Evolutionary conservation across 164 flowering plant genomes (phyloP), one percentile per base, ranked within the genome.

Genomic region (Stephania yunnanensis): DNA sequence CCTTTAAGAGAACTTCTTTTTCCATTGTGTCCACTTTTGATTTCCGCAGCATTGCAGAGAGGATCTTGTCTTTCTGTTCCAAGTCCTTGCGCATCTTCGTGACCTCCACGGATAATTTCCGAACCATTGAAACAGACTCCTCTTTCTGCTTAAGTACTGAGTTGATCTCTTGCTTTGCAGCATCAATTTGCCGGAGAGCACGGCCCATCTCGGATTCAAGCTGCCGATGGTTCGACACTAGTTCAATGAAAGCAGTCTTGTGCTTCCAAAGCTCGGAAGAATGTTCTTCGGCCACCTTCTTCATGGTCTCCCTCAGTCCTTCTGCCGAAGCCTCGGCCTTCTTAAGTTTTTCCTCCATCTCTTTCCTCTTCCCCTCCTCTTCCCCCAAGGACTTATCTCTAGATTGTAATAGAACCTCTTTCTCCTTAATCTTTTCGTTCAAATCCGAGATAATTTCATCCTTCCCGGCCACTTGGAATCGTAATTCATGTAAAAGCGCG

Each of bases 121-220:
- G 90, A 20, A 84, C 88, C 87, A 89, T 84, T 63, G 76, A 77
- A 0, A 81, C 78, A 0, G 93, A 83, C 73, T 90, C 91, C 75
- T 89, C 93, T 77, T 93, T 93, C 72, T 95, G 90, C 79, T 84
- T 85, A 25, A 81, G 68, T 25, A 84, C 87, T 30, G 80, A 81
- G 71, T 86, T 87, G 68, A 91, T 85, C 78, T 95, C 95, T 63
- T 84, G 78, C 70, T 85, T 95, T 48, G 83, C 80, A 66, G 85
- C 86, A 65, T 95, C 95, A n/a, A 84, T 82, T 83, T 93, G 95
- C 83, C 89, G 85, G 1, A 86, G 73, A 19, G 90, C 88, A 61
- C 98, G 87, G 20, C 91, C 85, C 87, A 93, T 81, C 81, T 93
- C 98, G 19, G 97, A 94, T 82, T 96, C 98, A 73, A 96, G 86